Conservation (phyloP, 129 eudicot species). For the Tagetes patula region DNA sequence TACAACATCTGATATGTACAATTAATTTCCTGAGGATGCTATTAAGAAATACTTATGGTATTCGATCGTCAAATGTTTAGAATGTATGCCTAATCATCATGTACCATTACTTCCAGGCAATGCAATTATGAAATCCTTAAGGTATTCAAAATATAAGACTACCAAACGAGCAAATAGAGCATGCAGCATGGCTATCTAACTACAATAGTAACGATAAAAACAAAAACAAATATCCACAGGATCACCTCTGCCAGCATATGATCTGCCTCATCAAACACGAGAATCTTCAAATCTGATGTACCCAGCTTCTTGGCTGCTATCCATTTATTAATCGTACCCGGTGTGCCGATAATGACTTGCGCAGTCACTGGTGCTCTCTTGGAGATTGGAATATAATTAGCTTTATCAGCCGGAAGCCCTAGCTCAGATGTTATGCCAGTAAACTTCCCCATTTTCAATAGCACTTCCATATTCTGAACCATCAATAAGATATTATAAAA, state of each 20-base stretch:
- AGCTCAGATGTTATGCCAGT: conserved; percentile 69
- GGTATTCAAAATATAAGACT: not conserved
- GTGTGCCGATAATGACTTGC: conserved; percentile 86
- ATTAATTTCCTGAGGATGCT: not conserved
- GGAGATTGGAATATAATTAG: conserved; percentile 40
- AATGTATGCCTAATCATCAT: conserved; percentile 2
- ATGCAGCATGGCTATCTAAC: not conserved
- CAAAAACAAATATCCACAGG: not conserved
- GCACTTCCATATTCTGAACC: conserved; percentile 83
- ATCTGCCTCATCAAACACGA: conserved; percentile 95
- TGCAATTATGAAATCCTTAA: not conserved
- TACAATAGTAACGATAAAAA: conserved; percentile 13
- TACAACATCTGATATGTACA: not conserved
- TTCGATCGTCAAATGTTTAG: not conserved
- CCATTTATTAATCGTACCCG: conserved; percentile 80
- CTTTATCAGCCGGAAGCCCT: conserved; percentile 60
- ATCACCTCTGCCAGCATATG: conserved; percentile 86
- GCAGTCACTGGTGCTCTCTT: conserved; percentile 54
- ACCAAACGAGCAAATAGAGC: not conserved
- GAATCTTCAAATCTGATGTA: conserved; percentile 64
- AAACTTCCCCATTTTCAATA: conserved; percentile 72
- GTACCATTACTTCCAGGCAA: not conserved
- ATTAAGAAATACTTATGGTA: conserved; percentile 12
- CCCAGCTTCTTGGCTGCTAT: conserved; percentile 54
- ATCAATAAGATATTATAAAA: conserved; percentile 16